Base-by-base conservation (phyloP, 2,329 filamentous ascomycete genomes). In the Lasiodiplodia sp. region DNA sequence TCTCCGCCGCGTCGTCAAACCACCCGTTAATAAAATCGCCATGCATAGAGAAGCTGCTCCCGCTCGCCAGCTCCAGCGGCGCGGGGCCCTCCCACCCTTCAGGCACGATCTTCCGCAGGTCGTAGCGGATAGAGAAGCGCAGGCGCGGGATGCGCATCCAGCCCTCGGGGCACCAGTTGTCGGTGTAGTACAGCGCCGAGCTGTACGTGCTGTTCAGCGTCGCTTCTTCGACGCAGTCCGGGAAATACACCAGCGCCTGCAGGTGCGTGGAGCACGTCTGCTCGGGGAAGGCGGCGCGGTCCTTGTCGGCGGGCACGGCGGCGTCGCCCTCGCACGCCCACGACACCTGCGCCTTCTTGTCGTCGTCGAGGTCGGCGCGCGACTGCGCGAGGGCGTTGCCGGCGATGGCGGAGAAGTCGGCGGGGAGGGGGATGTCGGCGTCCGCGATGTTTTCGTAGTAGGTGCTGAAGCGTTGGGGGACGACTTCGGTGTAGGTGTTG, bases 11-110 rank as follows among this genome's bases (percentile, higher is more conserved):
- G 66, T 83, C 81, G 14, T 73, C 72, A 1, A 79, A 75, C 83
- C 83, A 85, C 12, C 69, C 83, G 47, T 84, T 84, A 73, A 85
- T 82, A 64, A 85, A 84, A 71, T 85, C 83, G 4, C 83, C 82
- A 71, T 85, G 83, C 3, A 75, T 77, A 76, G 80, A 81, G 71
- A 76, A 84, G 0, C 79, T 78, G n/a, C 73, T 71, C 0, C 81
- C 81, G 67, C 78, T 82, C 0, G 83, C 77, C 0, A 84, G 77
- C 75, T 83, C 79, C 23, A 84, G 71, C 0, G 83, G 83, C 1
- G 82, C 78, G 0, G 74, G 75, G 52, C 83, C 82, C 40, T 69
- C 76, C 83, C 83, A 85, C 25, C 83, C 82, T 53, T 80, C 74
- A 3, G 83, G 81, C 4, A 85, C 71, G 0, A 74, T 75, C 56